Base-by-base conservation (phyloP, 2,329 filamentous ascomycete species). In the Fusarium sp. region DNA sequence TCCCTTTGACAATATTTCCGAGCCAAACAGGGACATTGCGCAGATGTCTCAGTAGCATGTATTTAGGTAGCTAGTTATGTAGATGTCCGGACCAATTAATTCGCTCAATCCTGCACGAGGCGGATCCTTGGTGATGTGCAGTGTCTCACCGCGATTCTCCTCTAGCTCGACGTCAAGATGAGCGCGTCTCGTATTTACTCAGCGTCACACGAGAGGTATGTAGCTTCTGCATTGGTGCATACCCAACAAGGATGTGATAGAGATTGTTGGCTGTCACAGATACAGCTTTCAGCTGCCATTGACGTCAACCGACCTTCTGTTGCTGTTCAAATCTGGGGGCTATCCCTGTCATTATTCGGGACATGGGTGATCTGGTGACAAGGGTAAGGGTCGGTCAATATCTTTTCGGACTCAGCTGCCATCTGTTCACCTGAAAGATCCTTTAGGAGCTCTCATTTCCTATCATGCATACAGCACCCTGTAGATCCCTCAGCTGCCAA, bases 1-100 rank as follows among this genome's bases (percentile, higher is more conserved):
- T 16, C 70, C 77, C 4, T 79, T 79, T 46, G 39, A 57, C 31
- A 18, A 28, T 43, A 36, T 54, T 28, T 43, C 27, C 40, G 16
- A 23, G 50, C 15, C 27, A 27, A 16, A 31, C 13, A n/a, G 11
- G 18, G 36, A 7, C 27, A 7, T 37, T 36, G 11, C 8, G 15
- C 36, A 40, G 15, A n/a, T 13, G 50, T 10, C 12, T 44, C 39
- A 13, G 27, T 8, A 50, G 23, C 13, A 8, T 13, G 37, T 7
- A 23, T 41, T 23, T 18, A 13, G 16, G 16, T 44, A 44, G 43
- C 7, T 57, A 48, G 43, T 18, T 48, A 37, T n/a, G 16, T 39
- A 40, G 43, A 39, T 48, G 36, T n/a, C 28, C 30, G n/a, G 11
- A 6, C 15, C 16, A 34, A 57, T 57, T 36, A 39, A 57, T 57